Evolutionary conservation across 768 basidiomycete genomes (phyloP), one percentile per base, ranked within the genome.

Genomic region (Suillus subalutaceus): DNA sequence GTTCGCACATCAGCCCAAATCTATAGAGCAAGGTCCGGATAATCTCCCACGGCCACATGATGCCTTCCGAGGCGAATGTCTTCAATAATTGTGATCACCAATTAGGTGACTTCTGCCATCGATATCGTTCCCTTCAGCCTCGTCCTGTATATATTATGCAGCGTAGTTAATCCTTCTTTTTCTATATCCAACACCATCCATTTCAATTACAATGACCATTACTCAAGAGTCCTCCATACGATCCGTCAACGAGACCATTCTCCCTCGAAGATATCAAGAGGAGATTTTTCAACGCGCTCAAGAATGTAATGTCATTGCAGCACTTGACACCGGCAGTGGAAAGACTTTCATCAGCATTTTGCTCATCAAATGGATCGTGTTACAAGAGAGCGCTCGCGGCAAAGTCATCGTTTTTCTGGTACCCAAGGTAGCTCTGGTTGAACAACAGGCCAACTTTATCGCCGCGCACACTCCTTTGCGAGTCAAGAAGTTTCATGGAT

Each of bases 361-460:
- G 8, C 85, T 96, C 65, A 89, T 95, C 71, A 89, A 90, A 78
- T 93, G 90, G 89, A 83, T 91, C 64, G 81, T 86, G 23, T 72
- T 85, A 0, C 85, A 85, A 66, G 80, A 85, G 23, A 70, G 74
- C 18, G 81, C 84, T 2, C 70, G 77, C 50, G 83, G 82, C 63
- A 92, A 91, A 75, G 83, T 86, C 57, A 83, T 89, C 68, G 83
- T 94, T 12, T 96, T 96, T 72, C 83, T 96, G 41, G 93, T 93
- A 3, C 95, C 95, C 0, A 90, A 90, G 69, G 93, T 94, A 4
- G 84, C 92, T 3, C 84, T 97, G 18, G 95, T 96, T 26, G 86
- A 91, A 68, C 95, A 96, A 73, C 93, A 95, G 73, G 86, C 84
- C 26, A 80, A 85, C 30, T 92, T 89, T 69, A 85, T 94, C 63